Percentiles rank a stretch among this genome's conserved stretches.
Evolutionary conservation across 495 filamentous ascomycete species (phyloP).

Genomic region (Lasiosphaeria hispida): DNA sequence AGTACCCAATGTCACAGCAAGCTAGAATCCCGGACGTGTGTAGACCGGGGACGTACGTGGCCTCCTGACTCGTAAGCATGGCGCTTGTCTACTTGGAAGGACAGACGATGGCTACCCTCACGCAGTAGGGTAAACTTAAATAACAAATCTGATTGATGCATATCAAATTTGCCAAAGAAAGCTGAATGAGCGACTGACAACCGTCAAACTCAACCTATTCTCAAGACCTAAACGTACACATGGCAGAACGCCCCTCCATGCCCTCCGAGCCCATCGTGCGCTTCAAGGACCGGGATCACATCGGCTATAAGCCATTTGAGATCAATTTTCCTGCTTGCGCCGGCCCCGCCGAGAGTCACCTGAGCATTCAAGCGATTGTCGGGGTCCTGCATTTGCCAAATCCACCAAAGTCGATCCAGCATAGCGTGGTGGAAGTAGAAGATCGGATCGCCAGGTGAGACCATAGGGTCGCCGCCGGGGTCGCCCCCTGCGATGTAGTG

Average conservation of each 20-base stretch:
- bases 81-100: no score
- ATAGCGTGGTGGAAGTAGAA: slow-evolving; percentile 64
- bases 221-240: slow-evolving; percentile 31
- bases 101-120: no score
- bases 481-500: slow-evolving; percentile 62
- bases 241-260: slow-evolving; percentile 35
- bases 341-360: slow-evolving; percentile 16
- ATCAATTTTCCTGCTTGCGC: slow-evolving; percentile 24
- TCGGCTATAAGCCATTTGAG: slow-evolving; percentile 33
- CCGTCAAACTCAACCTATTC: not conserved
- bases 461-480: slow-evolving; percentile 56
- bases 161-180: no score
- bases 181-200: no score
- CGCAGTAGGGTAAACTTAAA: no score
- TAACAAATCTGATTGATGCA: no score
- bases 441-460: slow-evolving; percentile 57
- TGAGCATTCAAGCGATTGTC: slow-evolving; percentile 20
- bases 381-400: slow-evolving; percentile 52
- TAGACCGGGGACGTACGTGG: no score
- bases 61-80: no score
- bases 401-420: slow-evolving; percentile 63
- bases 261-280: slow-evolving; percentile 37
- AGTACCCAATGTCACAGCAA: no score
- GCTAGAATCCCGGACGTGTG: no score
- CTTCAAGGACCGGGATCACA: slow-evolving; percentile 31